phyloP scores from a whole-genome alignment of 2,329 filamentous ascomycete species.

The Leptographium radiaticola region DNA sequence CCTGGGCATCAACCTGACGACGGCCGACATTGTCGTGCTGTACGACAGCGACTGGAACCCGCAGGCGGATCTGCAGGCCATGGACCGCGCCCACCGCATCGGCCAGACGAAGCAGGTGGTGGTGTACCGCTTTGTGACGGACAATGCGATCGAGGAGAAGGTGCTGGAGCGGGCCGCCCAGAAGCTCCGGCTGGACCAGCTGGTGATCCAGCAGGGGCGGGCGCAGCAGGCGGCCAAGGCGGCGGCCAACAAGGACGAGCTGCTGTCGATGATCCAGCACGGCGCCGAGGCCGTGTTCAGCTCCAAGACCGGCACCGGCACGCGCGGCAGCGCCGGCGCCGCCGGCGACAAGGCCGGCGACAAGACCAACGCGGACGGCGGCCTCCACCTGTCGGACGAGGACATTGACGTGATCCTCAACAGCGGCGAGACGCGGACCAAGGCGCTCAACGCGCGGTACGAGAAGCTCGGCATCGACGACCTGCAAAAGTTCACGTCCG shows the following conservation, averaged over 20 bases:
- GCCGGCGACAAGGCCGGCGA: constrained; percentile 49
- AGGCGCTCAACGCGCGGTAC: constrained; percentile 82
- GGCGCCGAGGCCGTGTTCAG: constrained; percentile 92
- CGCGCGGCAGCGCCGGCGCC: constrained; percentile 26
- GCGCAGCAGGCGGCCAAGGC: constrained; percentile 83
- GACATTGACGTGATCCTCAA: constrained; percentile 83
- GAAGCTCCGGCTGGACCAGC: constrained; percentile 87
- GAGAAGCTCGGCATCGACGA: constrained; percentile 96
- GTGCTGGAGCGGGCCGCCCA: constrained; percentile 93
- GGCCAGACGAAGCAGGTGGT: constrained; percentile 97
- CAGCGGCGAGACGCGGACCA: constrained; percentile 78
- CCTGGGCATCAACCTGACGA: constrained; percentile 90
- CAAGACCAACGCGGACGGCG: constrained; percentile 40
- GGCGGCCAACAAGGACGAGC: constrained; percentile 88
- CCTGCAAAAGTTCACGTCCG: constrained; percentile 91
- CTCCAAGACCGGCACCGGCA: constrained; percentile 51
- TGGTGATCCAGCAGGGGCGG: constrained; percentile 95
- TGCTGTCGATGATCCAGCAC: constrained; percentile 97
- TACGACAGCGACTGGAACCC: constrained; percentile 99
- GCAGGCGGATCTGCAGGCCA: constrained; percentile 93
- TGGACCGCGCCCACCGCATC: constrained; percentile 97
- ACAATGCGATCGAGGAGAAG: constrained; percentile 97
- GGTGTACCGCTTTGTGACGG: constrained; percentile 93
- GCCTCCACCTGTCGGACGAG: constrained; percentile 59
- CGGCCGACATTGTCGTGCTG: constrained; percentile 87